A percentile compares a stretch with the other conserved stretches of the same genome.
phyloP scores from a whole-genome alignment of 768 basidiomycete species.

The Auriscalpium orientale region DNA sequence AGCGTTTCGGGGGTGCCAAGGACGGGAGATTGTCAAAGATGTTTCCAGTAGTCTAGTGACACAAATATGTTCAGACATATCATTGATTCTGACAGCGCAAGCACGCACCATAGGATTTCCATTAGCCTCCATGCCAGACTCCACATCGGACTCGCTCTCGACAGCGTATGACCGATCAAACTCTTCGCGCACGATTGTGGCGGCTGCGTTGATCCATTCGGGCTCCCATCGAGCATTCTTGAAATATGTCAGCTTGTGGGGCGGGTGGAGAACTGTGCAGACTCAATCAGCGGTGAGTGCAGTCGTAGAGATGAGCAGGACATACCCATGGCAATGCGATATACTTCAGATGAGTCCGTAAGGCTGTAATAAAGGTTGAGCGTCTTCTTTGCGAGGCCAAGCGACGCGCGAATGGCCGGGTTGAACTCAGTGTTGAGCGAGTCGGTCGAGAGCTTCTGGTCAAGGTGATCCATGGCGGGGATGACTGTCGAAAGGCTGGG shows the following conservation, averaged over 20 bases:
- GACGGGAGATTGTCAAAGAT: no score
- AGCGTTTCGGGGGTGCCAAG: no score
- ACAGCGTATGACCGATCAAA: conserved; percentile 9
- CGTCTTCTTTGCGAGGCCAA: background rate
- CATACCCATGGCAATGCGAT: conserved; percentile 2
- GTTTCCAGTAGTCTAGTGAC: no score
- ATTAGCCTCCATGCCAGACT: no score
- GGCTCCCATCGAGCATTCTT: conserved; percentile 20
- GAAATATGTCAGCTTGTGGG: conserved; percentile 30
- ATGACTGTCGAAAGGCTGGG: conserved; percentile 27
- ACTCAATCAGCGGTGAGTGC: no score
- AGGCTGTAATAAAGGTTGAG: background rate
- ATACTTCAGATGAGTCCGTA: background rate
- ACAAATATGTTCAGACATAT: no score
- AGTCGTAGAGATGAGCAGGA: background rate
- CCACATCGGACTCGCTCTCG: no score
- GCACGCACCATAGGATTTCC: no score
- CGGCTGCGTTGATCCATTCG: conserved; percentile 23
- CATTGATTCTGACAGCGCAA: no score
- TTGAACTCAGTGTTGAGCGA: background rate
- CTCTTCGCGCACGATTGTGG: conserved; percentile 17
- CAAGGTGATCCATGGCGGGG: conserved; percentile 32
- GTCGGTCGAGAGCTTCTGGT: conserved; percentile 8
- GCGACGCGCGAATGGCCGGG: background rate
- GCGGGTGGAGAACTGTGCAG: conserved; percentile 27